A percentile compares a stretch with the other conserved stretches of the same genome.
Evolutionary conservation across 1,139 yeast genomes (phyloP).

Genomic region (Entelexis sorbosivorans): DNA sequence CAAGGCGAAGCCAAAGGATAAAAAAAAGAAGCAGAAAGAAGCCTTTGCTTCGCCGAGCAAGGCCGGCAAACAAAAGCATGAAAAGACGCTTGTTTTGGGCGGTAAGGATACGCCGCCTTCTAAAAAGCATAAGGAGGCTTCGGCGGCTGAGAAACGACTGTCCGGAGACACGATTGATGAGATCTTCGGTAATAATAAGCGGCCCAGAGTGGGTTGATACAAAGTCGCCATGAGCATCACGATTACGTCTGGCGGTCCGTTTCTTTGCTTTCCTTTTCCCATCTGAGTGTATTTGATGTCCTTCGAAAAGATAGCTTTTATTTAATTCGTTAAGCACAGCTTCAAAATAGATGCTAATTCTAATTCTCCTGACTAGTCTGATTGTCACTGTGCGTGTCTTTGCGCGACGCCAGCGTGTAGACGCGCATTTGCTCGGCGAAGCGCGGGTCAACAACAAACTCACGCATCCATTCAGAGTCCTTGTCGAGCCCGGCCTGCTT

Average conservation of each 20-base stretch:
- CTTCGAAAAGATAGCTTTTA: not conserved
- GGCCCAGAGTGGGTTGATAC: not conserved
- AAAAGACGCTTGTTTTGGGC: not conserved
- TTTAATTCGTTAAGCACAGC: not conserved
- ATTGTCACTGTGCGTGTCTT: too few species aligned
- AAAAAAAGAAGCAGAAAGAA: not conserved
- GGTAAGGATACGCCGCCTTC: not conserved
- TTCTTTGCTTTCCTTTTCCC: too few species aligned
- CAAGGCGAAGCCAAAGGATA: not conserved
- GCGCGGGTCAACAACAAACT: conserved; percentile 57
- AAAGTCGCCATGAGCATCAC: too few species aligned
- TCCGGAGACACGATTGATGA: conserved; percentile 25
- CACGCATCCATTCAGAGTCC: conserved; percentile 82
- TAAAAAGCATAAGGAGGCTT: not conserved
- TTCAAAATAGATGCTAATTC: not conserved
- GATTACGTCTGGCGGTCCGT: too few species aligned
- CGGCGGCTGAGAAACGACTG: conserved; percentile 3
- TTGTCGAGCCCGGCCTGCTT: conserved; percentile 57
- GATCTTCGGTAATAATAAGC: conserved; percentile 22
- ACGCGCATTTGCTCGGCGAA: conserved; percentile 48
- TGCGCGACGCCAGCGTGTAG: conserved; percentile 24
- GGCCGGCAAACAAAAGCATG: not conserved
- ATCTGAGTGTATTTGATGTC: too few species aligned
- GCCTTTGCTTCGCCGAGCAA: too few species aligned
- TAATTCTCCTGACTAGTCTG: not conserved